Evolutionary conservation across 805 yeast species (phyloP).

Genomic region (Scheffersomyces ergatensis): DNA sequence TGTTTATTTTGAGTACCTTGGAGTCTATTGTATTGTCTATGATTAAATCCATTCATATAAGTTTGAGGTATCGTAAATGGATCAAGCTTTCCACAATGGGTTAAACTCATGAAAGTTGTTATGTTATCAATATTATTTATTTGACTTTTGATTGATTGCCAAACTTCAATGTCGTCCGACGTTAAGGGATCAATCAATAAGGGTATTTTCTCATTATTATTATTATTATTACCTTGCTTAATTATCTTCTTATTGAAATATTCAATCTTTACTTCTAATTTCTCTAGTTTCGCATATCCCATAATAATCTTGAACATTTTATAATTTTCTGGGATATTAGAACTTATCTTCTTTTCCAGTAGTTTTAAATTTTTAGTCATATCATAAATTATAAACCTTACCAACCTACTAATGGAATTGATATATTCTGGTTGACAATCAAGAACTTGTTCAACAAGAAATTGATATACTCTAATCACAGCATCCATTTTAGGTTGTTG

Average conservation of each 20-base stretch:
- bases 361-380: conserved; percentile 9
- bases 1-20: conserved; percentile 7
- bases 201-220: conserved; percentile 1
- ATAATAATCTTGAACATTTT: conserved; percentile 10
- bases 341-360: conserved; percentile 7
- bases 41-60: neutral
- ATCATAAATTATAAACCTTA: conserved; percentile 14
- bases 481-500: neutral
- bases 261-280: conserved; percentile 13
- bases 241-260: conserved; percentile 4
- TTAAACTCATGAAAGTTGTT: neutral
- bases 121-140: conserved; percentile 4
- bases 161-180: conserved; percentile 4
- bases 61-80: neutral
- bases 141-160: conserved; percentile 2
- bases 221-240: neutral
- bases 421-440: neutral
- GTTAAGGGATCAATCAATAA: conserved; percentile 2
- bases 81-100: neutral
- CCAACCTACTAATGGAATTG: neutral
- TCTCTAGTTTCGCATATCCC: conserved; percentile 5
- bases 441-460: conserved; percentile 3
- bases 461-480: conserved; percentile 1
- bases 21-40: neutral
- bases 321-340: conserved; percentile 12